These are phyloP conservation scores for Typha latifolia DNA, from an alignment of 176 grass and related monocot species.

Conservation along the genomic window DNA sequence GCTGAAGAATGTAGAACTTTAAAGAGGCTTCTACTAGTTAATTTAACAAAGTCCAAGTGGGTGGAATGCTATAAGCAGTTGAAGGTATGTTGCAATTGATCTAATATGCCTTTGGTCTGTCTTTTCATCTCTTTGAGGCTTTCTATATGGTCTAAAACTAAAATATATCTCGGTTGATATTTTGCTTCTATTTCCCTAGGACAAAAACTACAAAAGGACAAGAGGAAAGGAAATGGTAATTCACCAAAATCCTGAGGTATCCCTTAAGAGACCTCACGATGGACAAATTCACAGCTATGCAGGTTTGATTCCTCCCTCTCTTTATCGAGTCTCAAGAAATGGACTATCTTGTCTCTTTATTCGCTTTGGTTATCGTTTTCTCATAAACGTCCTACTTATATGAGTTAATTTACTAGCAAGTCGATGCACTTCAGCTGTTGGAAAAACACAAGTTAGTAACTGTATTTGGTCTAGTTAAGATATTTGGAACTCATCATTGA, in stretches of 20 bases:
- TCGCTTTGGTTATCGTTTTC: neutral
- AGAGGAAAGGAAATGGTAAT: constrained; percentile 23
- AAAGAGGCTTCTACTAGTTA: constrained; percentile 27
- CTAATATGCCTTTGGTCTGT: neutral
- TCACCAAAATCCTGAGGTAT: constrained; percentile 21
- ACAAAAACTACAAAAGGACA: constrained; percentile 14
- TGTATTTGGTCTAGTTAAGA: no score
- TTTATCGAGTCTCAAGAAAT: neutral
- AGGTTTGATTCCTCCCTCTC: constrained; percentile 39
- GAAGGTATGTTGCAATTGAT: constrained; percentile 17
- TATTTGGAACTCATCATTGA: no score
- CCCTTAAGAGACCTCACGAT: constrained; percentile 51
- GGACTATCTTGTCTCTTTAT: neutral
- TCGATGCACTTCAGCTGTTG: no score
- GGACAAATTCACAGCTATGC: constrained; percentile 30
- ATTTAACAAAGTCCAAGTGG: constrained; percentile 26
- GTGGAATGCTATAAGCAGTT: constrained; percentile 25
- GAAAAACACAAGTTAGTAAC: no score
- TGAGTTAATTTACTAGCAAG: no score
- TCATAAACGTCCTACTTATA: no score
- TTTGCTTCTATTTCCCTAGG: constrained; percentile 33
- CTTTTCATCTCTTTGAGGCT: neutral
- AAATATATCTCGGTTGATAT: neutral
- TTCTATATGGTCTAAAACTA: constrained; percentile 10
- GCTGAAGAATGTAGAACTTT: constrained; percentile 27